phyloP scores from a whole-genome alignment of 1,284 basidiomycete genomes.

The Neonothopanus nambi region DNA sequence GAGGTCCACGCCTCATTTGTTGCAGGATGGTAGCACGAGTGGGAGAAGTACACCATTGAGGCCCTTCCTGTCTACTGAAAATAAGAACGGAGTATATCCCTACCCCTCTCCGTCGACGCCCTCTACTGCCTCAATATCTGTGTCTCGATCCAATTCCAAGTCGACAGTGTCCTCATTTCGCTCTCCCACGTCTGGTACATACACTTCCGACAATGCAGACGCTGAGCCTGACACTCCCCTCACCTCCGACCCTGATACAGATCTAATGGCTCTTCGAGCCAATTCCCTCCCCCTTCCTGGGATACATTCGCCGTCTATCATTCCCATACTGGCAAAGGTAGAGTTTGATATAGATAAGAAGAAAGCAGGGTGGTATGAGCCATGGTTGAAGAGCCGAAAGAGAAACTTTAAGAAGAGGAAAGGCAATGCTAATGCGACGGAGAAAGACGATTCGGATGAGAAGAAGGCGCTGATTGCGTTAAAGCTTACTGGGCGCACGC shows the following conservation, averaged over 20 bases:
- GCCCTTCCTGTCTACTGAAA: slow-evolving; percentile 46
- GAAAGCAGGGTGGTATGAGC: slow-evolving; percentile 79
- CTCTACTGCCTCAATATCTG: slow-evolving; percentile 17
- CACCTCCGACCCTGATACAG: slow-evolving; percentile 58
- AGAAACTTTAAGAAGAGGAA: slow-evolving; percentile 23
- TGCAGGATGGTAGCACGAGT: slow-evolving; percentile 32
- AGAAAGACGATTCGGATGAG: slow-evolving; percentile 26
- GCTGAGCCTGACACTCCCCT: slow-evolving; percentile 38
- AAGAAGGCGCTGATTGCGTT: slow-evolving; percentile 46
- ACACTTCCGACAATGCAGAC: slow-evolving; percentile 27
- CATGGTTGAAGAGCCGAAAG: slow-evolving; percentile 67
- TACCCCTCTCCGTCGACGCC: slow-evolving; percentile 56
- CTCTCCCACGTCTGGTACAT: slow-evolving; percentile 39
- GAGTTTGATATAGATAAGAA: slow-evolving; percentile 83
- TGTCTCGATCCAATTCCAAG: background rate
- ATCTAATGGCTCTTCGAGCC: slow-evolving; percentile 30
- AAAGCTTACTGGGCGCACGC: slow-evolving; percentile 49
- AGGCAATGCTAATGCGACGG: slow-evolving; percentile 17
- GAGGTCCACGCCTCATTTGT: slow-evolving; percentile 46
- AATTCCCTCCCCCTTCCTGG: slow-evolving; percentile 65
- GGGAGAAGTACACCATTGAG: slow-evolving; percentile 37
- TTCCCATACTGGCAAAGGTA: slow-evolving; percentile 83
- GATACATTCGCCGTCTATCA: slow-evolving; percentile 58
- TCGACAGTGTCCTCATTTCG: slow-evolving; percentile 1
- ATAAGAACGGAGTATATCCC: slow-evolving; percentile 24